Base-by-base conservation (phyloP, 495 filamentous ascomycete species). In the Paragyromitra xinjiangensis region DNA sequence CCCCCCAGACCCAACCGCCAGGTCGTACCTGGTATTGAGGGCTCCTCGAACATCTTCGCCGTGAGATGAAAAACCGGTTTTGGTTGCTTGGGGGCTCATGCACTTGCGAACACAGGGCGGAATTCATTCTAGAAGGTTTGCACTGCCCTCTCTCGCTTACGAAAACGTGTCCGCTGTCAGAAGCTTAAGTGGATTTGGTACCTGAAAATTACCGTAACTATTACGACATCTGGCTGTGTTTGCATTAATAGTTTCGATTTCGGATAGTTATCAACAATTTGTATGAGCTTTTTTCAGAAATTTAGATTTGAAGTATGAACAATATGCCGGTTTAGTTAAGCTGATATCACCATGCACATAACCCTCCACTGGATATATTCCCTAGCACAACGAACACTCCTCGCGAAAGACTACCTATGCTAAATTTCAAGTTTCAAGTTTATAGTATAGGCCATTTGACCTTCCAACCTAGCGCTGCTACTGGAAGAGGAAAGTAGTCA, bases 111-210 rank as follows among this genome's bases (percentile, higher is more conserved):
- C 71, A 73, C 62, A 66, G 61, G 62, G 55, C 62, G n/a, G 11
- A 48, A 37, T 48, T 73, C 51, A 42, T 71, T 64, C 74, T 65
- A 29, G 69, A 77, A 77, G 59, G 24, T 63, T 64, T 73, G 74
- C 74, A 77, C 74, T 62, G 74, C 74, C 74, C 74, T 29, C 63
- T 48, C 63, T 69, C 74, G 69, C 74, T 73, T 77, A 72, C 51
- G 62, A 12, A 61, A 40, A 71, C 45, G 56, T 50, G 48, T 37
- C 42, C 8, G 37, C 6, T 44, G 53, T 64, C 37, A 50, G 74
- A 77, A 73, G 74, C 74, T 77, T 77, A 77, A 73, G 59, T 77
- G 53, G 34, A 44, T 39, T 34, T 45, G 12, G 45, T 71, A 12
- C 59, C 69, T 64, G 69, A 42, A 40, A 16, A 8, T 53, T 56